Base-by-base conservation (phyloP, 2,329 filamentous ascomycete species). In the Pestalotiopsis sp. region DNA sequence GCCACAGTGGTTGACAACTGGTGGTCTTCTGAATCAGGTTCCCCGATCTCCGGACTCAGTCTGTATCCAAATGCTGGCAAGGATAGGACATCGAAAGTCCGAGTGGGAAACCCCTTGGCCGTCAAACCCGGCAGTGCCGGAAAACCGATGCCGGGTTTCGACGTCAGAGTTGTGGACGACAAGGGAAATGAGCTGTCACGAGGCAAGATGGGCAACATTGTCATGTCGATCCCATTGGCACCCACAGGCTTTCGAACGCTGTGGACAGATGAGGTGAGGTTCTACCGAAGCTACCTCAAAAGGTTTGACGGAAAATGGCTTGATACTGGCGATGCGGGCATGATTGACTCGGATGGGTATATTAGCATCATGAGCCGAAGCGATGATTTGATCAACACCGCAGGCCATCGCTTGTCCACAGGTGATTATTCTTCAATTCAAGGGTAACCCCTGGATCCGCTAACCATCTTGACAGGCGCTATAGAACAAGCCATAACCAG, bases 311-410 rank as follows among this genome's bases (percentile, higher is more conserved):
- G 94, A 0, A 88, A 88, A 73, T 98, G 93, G 93, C 81, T 98
- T 58, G 95, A 98, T 77, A 98, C 95, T 0, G 95, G 95, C 74
- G 95, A 98, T 77, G 92, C 94, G 0, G 95, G 95, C 0, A 90
- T 94, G 84, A 90, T 98, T 68, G 95, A 98, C 76, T 79, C 86
- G 14, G 91, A 95, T 56, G 88, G 88, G 4, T 90, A 90, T 73
- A 85, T 91, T 56, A 86, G 88, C 72, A 88, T 91, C 73, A 90
- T 91, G 88, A 86, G 86, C 56, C 82, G 89, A 56, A 86, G 83
- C 39, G 95, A 98, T 81, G 95, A 98, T 79, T 92, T 98, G 69
- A 94, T 98, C 77, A 98, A 98, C 77, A 95, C 97, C n/a, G 95
- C 94, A 56, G 94, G 95, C 4, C 95, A 98, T 82, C 89, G 95